Conservation (phyloP, 2,329 filamentous ascomycete genomes). For the Xylaria sp. region DNA sequence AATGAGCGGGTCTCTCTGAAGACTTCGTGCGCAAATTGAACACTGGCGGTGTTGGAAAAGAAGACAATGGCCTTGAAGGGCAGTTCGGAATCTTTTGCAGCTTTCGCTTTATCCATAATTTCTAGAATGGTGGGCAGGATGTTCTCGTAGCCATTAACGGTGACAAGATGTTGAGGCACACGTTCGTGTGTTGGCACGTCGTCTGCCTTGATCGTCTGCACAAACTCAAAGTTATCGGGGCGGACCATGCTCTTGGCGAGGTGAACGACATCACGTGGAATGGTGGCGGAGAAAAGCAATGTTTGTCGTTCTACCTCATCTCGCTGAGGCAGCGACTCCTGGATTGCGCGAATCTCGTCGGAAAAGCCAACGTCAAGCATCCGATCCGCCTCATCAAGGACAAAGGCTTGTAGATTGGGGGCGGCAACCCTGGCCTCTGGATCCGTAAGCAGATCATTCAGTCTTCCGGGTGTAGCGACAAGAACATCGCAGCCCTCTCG, state of each 20-base stretch:
- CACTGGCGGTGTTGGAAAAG: conserved; percentile 78
- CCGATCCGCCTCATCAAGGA: conserved; percentile 96
- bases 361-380: conserved; percentile 96
- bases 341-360: conserved; percentile 67
- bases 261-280: conserved; percentile 80
- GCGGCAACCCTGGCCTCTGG: conserved; percentile 66
- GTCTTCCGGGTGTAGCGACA: conserved; percentile 86
- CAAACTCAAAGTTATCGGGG: conserved; percentile 79
- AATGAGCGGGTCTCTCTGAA: conserved; percentile 54
- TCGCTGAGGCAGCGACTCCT: conserved; percentile 66
- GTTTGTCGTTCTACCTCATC: conserved; percentile 77
- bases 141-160: conserved; percentile 74
- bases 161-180: conserved; percentile 80
- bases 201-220: conserved; percentile 83
- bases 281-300: conserved; percentile 93
- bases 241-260: conserved; percentile 82
- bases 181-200: conserved; percentile 84
- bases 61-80: conserved; percentile 98
- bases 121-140: conserved; percentile 78
- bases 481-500: conserved; percentile 83
- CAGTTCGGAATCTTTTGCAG: conserved; percentile 52
- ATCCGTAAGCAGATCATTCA: conserved; percentile 81
- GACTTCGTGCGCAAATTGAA: conserved; percentile 66
- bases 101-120: conserved; percentile 68
- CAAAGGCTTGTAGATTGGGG: conserved; percentile 86